These are phyloP conservation scores for Fraxinus latifolia DNA, from an alignment of 305 asterid genomes.

Conservation along the genomic window DNA sequence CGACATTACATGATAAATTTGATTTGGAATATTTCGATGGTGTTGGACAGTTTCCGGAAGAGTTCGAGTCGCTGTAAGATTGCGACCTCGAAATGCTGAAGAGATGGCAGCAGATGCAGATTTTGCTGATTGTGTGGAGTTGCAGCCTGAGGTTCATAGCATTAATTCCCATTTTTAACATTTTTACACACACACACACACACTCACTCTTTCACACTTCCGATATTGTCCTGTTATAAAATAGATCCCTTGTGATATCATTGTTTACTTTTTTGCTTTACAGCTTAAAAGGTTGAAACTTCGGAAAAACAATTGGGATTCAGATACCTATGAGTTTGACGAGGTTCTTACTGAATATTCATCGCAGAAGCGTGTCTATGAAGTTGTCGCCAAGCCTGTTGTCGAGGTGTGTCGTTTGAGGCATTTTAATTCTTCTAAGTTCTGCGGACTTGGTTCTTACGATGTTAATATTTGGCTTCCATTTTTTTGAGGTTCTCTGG, in stretches of 20 bases:
- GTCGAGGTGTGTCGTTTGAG: constrained; percentile 67
- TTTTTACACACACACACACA: not conserved
- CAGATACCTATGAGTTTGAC: constrained; percentile 93
- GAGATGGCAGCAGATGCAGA: constrained; percentile 95
- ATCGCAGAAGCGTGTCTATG: constrained; percentile 95
- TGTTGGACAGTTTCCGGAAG: constrained; percentile 73
- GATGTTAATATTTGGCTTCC: not conserved
- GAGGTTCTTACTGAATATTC: constrained; percentile 91
- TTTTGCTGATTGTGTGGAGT: constrained; percentile 98
- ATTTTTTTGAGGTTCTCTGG: not conserved
- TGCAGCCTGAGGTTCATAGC: constrained; percentile 84
- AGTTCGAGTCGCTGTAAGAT: constrained; percentile 90
- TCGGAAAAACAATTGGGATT: constrained; percentile 96
- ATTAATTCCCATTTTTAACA: constrained; percentile 14
- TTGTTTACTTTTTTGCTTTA: constrained; percentile 17
- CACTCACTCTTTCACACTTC: constrained; percentile 14
- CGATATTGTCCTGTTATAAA: not conserved
- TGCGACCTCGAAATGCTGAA: constrained; percentile 88
- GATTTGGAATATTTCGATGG: not conserved
- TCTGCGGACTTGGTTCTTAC: constrained; percentile 5
- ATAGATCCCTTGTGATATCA: constrained; percentile 7
- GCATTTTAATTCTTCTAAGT: not conserved
- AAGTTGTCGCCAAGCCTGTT: constrained; percentile 99
- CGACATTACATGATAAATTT: constrained; percentile 6
- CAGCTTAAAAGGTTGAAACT: constrained; percentile 92